phyloP scores from a whole-genome alignment of 371 early-diverging fungal genomes.

The Syncephalastrum monosporum region DNA sequence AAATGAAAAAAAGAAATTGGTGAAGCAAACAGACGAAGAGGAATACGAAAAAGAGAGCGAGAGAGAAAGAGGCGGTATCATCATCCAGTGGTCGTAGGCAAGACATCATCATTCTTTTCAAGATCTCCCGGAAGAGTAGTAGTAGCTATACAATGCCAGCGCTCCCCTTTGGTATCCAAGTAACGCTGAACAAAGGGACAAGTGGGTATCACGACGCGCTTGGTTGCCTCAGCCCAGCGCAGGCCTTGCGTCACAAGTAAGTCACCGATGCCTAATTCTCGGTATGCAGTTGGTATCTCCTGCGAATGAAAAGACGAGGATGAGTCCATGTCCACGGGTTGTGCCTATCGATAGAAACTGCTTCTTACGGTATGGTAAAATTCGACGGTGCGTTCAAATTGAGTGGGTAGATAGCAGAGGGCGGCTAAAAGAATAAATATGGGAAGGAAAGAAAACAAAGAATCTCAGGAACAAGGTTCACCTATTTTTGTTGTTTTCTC shows the following conservation, averaged over 20 bases:
- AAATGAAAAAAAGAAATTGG: not conserved
- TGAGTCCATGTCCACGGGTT: not conserved
- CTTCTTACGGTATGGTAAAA: constrained; percentile 27
- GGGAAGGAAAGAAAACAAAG: constrained; percentile 6
- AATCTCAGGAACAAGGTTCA: not conserved
- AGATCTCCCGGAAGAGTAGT: constrained; percentile 1
- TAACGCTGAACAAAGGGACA: constrained; percentile 22
- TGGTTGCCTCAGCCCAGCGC: constrained; percentile 16
- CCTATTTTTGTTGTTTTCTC: not conserved
- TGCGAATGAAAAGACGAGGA: not conserved
- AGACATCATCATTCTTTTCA: not conserved
- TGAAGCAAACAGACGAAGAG: not conserved
- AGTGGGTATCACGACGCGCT: constrained; percentile 14
- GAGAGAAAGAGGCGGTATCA: constrained; percentile 3
- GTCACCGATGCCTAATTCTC: constrained; percentile 20
- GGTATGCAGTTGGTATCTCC: constrained; percentile 24
- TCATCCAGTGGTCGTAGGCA: not conserved
- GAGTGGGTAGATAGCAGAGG: constrained; percentile 28
- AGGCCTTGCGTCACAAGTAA: constrained; percentile 13
- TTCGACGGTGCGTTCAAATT: constrained; percentile 20
- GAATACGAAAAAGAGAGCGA: not conserved
- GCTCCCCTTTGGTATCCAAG: not conserved
- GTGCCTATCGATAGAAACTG: not conserved
- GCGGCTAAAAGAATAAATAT: constrained; percentile 15
- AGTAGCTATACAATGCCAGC: not conserved